phyloP scores from a whole-genome alignment of 805 yeast genomes.

The Nakazawaea wickerhamii region DNA sequence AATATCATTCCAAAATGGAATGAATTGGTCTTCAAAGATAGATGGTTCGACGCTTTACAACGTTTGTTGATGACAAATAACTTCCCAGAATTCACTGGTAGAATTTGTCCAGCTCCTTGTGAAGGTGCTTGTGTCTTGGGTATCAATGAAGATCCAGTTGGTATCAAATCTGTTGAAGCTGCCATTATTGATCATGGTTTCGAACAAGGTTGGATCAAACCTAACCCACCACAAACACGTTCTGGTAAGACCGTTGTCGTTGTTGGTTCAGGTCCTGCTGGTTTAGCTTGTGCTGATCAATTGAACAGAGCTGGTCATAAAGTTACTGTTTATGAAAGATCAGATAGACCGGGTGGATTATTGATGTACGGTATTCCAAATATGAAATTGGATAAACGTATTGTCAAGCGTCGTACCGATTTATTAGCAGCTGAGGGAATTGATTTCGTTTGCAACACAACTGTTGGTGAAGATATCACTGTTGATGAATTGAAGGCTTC shows the following conservation, averaged over 20 bases:
- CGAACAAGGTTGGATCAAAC: conserved; percentile 94
- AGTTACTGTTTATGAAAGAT: conserved; percentile 89
- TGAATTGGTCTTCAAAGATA: conserved; percentile 88
- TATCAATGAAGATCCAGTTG: conserved; percentile 91
- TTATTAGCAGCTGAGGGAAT: conserved; percentile 88
- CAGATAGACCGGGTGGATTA: conserved; percentile 95
- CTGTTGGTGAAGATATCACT: conserved; percentile 79
- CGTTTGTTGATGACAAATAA: conserved; percentile 92
- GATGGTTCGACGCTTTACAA: conserved; percentile 92
- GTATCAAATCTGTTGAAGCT: conserved; percentile 92
- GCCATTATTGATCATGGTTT: conserved; percentile 95
- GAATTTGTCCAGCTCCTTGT: conserved; percentile 99
- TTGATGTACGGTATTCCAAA: conserved; percentile 99
- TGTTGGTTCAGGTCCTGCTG: conserved; percentile 97
- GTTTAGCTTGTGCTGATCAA: conserved; percentile 95
- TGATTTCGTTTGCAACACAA: conserved; percentile 66
- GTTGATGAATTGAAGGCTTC: conserved; percentile 59
- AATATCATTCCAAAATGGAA: conserved; percentile 98
- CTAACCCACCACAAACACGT: conserved; percentile 70
- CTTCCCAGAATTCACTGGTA: conserved; percentile 97
- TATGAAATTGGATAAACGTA: conserved; percentile 92
- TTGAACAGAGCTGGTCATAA: conserved; percentile 91
- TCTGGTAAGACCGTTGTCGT: conserved; percentile 84
- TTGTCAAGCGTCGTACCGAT: conserved; percentile 91
- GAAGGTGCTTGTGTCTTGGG: conserved; percentile 94